phyloP scores from a whole-genome alignment of 129 eudicot species.

The Smallanthus sonchifolius region DNA sequence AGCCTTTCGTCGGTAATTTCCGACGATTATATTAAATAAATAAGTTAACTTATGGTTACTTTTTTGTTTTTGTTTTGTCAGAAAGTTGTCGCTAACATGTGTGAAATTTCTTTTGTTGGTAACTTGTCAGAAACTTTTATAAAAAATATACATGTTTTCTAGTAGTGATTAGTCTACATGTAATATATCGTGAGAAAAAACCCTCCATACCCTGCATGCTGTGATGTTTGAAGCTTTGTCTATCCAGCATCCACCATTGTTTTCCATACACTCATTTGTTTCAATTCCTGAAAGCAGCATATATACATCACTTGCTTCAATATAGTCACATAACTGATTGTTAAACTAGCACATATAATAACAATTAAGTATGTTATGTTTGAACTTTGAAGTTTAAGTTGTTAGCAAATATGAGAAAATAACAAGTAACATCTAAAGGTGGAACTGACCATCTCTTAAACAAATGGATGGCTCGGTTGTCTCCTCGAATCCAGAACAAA shows the following conservation, averaged over 20 bases:
- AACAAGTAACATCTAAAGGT: background rate
- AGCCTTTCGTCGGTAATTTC: no score
- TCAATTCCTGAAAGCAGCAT: conserved; percentile 54
- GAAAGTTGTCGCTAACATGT: no score
- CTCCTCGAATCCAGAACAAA: conserved; percentile 93
- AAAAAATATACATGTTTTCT: no score
- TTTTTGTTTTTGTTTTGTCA: no score
- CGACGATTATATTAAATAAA: no score
- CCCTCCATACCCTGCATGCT: conserved; percentile 75
- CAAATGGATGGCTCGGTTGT: conserved; percentile 77
- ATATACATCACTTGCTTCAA: background rate
- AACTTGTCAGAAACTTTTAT: no score
- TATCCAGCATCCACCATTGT: conserved; percentile 98
- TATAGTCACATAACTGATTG: background rate
- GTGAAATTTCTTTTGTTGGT: no score
- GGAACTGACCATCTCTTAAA: conserved; percentile 50
- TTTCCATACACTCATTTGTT: conserved; percentile 84
- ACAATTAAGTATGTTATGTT: background rate
- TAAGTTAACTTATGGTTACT: no score
- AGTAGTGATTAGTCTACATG: background rate
- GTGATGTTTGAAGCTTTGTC: conserved; percentile 70
- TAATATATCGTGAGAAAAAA: background rate
- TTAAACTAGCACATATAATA: no score
- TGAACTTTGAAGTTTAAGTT: background rate
- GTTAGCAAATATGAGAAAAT: background rate